Percentiles rank a stretch among this genome's conserved stretches.
phyloP scores from a whole-genome alignment of 805 yeast species.

The Saturnispora dispora region DNA sequence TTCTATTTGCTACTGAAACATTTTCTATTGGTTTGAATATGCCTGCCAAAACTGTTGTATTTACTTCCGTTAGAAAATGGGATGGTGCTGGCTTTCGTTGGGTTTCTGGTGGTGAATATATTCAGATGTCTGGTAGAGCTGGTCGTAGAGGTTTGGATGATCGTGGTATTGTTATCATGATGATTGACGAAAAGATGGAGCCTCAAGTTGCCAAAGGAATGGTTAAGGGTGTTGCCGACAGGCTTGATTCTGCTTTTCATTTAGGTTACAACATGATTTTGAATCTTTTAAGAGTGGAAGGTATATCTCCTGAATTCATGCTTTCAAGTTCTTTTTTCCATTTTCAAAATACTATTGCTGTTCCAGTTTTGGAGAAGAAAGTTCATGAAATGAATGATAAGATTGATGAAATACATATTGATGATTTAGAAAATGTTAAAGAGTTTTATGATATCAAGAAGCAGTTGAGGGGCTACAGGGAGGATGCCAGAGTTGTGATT shows the following conservation, averaged over 20 bases:
- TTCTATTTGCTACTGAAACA: constrained; percentile 94
- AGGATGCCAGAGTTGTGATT: constrained; percentile 70
- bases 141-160: constrained; percentile 99
- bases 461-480: constrained; percentile 60
- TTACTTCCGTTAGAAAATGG: constrained; percentile 96
- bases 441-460: constrained; percentile 77
- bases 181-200: constrained; percentile 99
- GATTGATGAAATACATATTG: constrained; percentile 44
- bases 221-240: constrained; percentile 98
- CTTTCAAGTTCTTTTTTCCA: constrained; percentile 89
- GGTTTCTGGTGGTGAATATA: constrained; percentile 99
- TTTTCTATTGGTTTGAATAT: constrained; percentile 96
- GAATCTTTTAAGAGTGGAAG: constrained; percentile 94
- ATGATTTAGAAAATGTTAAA: constrained; percentile 63
- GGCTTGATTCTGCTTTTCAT: constrained; percentile 96
- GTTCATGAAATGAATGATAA: constrained; percentile 45
- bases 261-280: constrained; percentile 95
- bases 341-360: constrained; percentile 86
- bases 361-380: constrained; percentile 72
- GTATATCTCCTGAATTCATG: constrained; percentile 97
- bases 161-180: constrained; percentile 97
- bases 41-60: constrained; percentile 99
- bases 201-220: constrained; percentile 98
- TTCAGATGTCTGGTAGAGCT: constrained; percentile 99
- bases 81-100: constrained; percentile 96